phyloP scores from a whole-genome alignment of 805 yeast genomes.

The Kodamaea kakaduensis region DNA sequence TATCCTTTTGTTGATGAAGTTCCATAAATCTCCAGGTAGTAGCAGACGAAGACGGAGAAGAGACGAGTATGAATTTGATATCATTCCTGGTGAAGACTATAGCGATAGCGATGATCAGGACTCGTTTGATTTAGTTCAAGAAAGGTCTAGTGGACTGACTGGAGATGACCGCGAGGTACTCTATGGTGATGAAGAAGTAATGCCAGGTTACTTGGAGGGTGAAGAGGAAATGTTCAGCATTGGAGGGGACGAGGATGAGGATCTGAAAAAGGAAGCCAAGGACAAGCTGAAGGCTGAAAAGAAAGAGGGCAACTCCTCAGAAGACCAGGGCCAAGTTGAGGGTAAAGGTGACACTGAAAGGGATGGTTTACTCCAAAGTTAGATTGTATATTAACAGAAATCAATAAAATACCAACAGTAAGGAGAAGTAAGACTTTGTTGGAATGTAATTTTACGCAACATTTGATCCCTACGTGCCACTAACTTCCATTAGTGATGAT shows the following conservation, averaged over 20 bases:
- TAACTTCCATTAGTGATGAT: too few relatives aligned
- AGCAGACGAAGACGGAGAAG: slow-evolving; percentile 53
- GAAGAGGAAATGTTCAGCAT: slow-evolving; percentile 39
- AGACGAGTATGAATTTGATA: slow-evolving; percentile 72
- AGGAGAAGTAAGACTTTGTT: too few relatives aligned
- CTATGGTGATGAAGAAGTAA: slow-evolving; percentile 9
- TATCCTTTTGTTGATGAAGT: slow-evolving; percentile 44
- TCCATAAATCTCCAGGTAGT: slow-evolving; percentile 39
- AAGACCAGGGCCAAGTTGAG: background rate
- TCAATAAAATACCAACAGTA: too few relatives aligned
- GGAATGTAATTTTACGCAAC: too few relatives aligned
- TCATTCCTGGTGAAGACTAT: slow-evolving; percentile 64
- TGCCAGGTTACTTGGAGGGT: slow-evolving; percentile 31
- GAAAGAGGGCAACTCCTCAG: background rate
- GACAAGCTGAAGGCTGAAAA: background rate
- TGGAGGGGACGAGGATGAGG: slow-evolving; percentile 34
- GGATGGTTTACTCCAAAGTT: slow-evolving; percentile 5
- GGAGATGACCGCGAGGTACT: slow-evolving; percentile 9
- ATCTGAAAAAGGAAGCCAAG: slow-evolving; percentile 3
- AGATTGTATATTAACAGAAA: background rate
- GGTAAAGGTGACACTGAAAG: slow-evolving; percentile 2
- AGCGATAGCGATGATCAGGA: slow-evolving; percentile 35
- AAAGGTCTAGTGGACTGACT: slow-evolving; percentile 11
- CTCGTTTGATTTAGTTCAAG: slow-evolving; percentile 32
- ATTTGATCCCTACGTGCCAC: too few relatives aligned